phyloP scores from a whole-genome alignment of 2,329 filamentous ascomycete genomes.

The Phaeomoniella chlamydospora region DNA sequence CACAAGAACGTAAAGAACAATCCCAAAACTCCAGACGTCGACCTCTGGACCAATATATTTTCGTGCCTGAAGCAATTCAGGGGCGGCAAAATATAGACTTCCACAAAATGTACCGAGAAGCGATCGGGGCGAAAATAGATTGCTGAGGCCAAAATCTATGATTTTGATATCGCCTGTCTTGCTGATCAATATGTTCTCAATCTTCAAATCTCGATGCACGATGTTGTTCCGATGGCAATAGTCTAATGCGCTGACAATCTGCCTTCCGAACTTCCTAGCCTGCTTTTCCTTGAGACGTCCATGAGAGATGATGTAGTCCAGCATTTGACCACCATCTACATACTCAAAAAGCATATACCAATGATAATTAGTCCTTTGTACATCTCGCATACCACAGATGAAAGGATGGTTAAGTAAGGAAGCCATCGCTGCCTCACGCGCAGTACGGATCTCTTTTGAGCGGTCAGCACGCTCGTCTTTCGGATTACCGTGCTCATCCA shows the following conservation, averaged over 20 bases:
- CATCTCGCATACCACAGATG: conserved; percentile 89
- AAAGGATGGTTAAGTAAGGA: conserved; percentile 88
- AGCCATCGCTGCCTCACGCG: conserved; percentile 90
- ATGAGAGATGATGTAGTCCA: conserved; percentile 98
- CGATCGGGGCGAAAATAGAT: conserved; percentile 73
- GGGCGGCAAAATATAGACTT: conserved; percentile 93
- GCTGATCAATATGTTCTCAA: conserved; percentile 97
- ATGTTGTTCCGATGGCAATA: conserved; percentile 98
- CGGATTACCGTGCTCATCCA: conserved; percentile 60
- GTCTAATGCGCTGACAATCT: conserved; percentile 91
- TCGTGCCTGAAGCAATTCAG: conserved; percentile 82
- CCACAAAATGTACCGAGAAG: conserved; percentile 95
- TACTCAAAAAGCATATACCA: conserved; percentile 99
- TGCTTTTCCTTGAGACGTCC: conserved; percentile 97
- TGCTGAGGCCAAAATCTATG: conserved; percentile 95
- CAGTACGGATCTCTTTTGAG: conserved; percentile 90
- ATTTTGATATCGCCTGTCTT: conserved; percentile 99
- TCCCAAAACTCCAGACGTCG: conserved; percentile 97
- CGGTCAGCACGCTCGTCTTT: conserved; percentile 83
- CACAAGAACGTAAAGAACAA: conserved; percentile 91
- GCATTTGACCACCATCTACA: conserved; percentile 97
- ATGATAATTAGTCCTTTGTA: conserved; percentile 89
- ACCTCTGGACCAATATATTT: conserved; percentile 95
- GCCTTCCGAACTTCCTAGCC: conserved; percentile 89
- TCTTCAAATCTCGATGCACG: conserved; percentile 93